Conservation (phyloP, 169 alveolate species). For the Toxoplasma gondii region DNA sequence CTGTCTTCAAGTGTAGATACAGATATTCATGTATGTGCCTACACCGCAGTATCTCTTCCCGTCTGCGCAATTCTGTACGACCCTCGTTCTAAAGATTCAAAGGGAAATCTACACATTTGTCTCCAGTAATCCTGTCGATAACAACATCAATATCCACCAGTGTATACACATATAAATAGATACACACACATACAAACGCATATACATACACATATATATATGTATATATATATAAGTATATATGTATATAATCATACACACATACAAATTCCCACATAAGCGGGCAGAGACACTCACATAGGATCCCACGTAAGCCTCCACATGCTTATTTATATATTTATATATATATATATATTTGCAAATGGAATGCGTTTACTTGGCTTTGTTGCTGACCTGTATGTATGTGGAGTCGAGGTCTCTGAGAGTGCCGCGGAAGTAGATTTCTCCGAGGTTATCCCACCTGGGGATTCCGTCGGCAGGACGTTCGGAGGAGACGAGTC, state of each 20-base stretch:
- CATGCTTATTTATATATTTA: background rate
- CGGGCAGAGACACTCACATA: background rate
- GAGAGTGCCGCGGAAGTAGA: slow-evolving; percentile 63
- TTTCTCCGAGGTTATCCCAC: slow-evolving; percentile 66
- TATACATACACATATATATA: background rate
- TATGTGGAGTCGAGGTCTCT: slow-evolving; percentile 57
- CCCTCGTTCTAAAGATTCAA: too few species aligned
- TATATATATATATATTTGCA: background rate
- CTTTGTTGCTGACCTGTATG: slow-evolving; percentile 20
- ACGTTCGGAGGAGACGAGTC: slow-evolving; percentile 35
- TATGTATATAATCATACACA: too few species aligned
- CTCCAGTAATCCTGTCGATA: too few species aligned
- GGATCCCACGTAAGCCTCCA: background rate
- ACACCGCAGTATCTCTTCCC: too few species aligned
- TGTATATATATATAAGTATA: background rate
- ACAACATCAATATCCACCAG: too few species aligned
- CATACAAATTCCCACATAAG: background rate
- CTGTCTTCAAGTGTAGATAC: too few species aligned
- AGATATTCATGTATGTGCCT: too few species aligned
- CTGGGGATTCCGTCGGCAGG: background rate
- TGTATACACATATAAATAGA: background rate
- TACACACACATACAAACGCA: background rate
- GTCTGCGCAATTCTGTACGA: too few species aligned
- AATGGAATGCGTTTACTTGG: background rate
- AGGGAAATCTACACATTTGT: too few species aligned